Percentiles rank a stretch among this genome's conserved stretches.
These are phyloP conservation scores for Leucocoprinus leucothites DNA, from an alignment of 768 basidiomycete genomes.

Conservation along the genomic window DNA sequence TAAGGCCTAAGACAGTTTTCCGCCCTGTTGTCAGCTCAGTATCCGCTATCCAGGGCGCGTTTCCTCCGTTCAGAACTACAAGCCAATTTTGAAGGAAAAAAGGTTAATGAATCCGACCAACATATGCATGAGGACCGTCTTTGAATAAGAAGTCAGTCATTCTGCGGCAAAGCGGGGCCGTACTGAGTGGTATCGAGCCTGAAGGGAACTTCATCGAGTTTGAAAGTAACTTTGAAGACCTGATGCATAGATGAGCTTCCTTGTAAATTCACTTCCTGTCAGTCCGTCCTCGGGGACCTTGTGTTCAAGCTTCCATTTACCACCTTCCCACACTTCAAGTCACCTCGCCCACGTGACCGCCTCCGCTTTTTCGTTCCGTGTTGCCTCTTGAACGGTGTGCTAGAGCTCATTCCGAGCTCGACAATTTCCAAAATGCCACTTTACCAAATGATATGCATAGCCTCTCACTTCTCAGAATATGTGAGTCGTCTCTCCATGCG, in stretches of 20 bases:
- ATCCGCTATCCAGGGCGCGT: no score
- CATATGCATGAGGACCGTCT: neutral
- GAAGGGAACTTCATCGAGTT: slow-evolving; percentile 1
- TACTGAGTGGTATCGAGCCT: neutral
- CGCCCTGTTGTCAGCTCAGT: no score
- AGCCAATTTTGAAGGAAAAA: neutral
- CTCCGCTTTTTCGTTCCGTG: neutral
- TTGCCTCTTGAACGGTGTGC: neutral
- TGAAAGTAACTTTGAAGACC: neutral
- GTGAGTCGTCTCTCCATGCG: slow-evolving; percentile 36
- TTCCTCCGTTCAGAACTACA: no score
- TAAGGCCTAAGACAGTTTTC: neutral
- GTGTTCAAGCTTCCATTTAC: neutral
- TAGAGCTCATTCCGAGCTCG: neutral
- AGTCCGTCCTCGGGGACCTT: neutral
- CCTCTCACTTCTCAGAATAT: slow-evolving; percentile 72
- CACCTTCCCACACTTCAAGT: neutral
- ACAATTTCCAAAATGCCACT: slow-evolving; percentile 62
- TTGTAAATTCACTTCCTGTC: neutral
- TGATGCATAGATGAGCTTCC: neutral
- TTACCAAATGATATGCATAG: slow-evolving; percentile 85
- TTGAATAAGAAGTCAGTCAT: neutral
- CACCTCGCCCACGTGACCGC: slow-evolving; percentile 6
- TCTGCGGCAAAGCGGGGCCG: slow-evolving; percentile 5
- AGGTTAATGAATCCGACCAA: neutral